Evolutionary conservation across 2,329 filamentous ascomycete genomes (phyloP).

Genomic region (Cercospora sesami): DNA sequence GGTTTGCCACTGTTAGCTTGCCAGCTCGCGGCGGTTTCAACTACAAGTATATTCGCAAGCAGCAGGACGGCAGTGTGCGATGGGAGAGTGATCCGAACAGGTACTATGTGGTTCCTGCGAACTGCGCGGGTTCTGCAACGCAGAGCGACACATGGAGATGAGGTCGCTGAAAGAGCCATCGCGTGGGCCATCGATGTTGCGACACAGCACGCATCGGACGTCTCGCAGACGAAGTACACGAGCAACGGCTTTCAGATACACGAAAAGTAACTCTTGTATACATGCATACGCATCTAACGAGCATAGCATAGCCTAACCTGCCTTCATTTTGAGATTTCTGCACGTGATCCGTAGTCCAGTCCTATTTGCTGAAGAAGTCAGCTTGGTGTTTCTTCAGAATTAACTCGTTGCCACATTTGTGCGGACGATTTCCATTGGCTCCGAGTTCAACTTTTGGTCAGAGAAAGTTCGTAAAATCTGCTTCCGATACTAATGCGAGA

Average conservation of each 20-base stretch:
- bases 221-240: background rate
- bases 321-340: background rate
- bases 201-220: background rate
- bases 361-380: background rate
- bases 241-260: background rate
- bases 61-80: constrained; percentile 52
- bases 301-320: background rate
- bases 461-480: background rate
- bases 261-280: background rate
- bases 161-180: background rate
- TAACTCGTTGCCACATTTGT: background rate
- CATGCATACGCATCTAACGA: background rate
- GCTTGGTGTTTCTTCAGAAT: background rate
- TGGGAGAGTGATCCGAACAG: constrained; percentile 56
- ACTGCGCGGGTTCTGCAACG: constrained; percentile 25
- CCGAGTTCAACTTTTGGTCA: background rate
- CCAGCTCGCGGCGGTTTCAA: constrained; percentile 56
- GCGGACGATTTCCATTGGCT: background rate
- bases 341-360: background rate
- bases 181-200: background rate
- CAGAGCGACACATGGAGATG: constrained; percentile 32
- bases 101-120: constrained; percentile 23
- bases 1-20: constrained; percentile 57
- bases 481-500: background rate
- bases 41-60: constrained; percentile 69